phyloP scores from a whole-genome alignment of 2,329 filamentous ascomycete genomes.

The Penicillium sp. region DNA sequence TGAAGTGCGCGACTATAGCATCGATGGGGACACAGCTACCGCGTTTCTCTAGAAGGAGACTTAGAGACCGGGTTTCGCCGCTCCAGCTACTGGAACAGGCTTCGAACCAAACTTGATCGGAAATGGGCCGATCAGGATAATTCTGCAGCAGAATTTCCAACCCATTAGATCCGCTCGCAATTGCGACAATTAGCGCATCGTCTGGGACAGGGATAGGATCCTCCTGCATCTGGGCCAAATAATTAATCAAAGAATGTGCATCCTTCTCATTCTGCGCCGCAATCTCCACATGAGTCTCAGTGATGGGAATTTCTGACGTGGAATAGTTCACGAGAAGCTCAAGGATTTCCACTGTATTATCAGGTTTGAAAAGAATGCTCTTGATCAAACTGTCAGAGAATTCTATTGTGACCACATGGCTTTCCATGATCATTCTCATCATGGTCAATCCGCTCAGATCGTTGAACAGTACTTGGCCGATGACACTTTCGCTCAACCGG shows the following conservation, averaged over 20 bases:
- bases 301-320: neutral
- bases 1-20: neutral
- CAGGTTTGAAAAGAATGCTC: neutral
- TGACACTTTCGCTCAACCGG: neutral
- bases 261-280: neutral
- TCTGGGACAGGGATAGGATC: neutral
- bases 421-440: neutral
- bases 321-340: neutral
- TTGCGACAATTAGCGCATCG: neutral
- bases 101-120: neutral
- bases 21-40: neutral
- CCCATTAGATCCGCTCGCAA: neutral
- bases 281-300: neutral
- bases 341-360: neutral
- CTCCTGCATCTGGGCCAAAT: neutral
- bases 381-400: neutral
- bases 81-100: neutral
- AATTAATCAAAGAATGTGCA: neutral
- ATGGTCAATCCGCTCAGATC: neutral
- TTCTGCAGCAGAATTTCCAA: neutral
- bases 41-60: neutral
- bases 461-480: neutral
- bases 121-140: neutral
- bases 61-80: neutral
- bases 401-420: neutral